phyloP scores from a whole-genome alignment of 345 rosid species.

The Bruguiera parviflora region DNA sequence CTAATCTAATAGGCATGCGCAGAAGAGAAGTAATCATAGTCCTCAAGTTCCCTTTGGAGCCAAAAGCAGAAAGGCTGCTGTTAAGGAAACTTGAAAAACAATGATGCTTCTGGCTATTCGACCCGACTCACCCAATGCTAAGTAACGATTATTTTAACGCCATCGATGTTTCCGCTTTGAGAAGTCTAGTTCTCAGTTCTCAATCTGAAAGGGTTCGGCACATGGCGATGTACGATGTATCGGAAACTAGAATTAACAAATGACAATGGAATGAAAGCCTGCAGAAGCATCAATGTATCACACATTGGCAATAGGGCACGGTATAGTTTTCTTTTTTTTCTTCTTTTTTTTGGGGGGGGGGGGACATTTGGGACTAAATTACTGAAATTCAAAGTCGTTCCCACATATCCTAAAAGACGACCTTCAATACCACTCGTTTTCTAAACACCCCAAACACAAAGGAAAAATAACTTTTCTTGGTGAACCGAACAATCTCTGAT shows the following conservation, averaged over 20 bases:
- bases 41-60: slow-evolving; percentile 4
- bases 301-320: no score
- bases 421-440: no score
- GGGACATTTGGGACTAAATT: no score
- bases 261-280: background rate
- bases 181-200: slow-evolving; percentile 8
- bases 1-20: slow-evolving; percentile 37
- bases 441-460: no score
- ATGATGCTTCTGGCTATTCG: slow-evolving; percentile 20
- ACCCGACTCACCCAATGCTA: slow-evolving; percentile 5
- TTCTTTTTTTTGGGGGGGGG: no score
- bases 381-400: no score
- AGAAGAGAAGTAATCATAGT: slow-evolving; percentile 34
- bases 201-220: no score
- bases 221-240: background rate
- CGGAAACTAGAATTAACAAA: background rate
- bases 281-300: background rate
- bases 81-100: slow-evolving; percentile 28
- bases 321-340: no score
- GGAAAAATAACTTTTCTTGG: no score
- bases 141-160: slow-evolving; percentile 17
- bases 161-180: slow-evolving; percentile 29
- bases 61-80: slow-evolving; percentile 27
- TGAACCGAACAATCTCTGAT: no score
- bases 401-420: no score